A percentile compares a stretch with the other conserved stretches of the same genome.
phyloP scores from a whole-genome alignment of 768 basidiomycete genomes.

The Dendrothele bispora region DNA sequence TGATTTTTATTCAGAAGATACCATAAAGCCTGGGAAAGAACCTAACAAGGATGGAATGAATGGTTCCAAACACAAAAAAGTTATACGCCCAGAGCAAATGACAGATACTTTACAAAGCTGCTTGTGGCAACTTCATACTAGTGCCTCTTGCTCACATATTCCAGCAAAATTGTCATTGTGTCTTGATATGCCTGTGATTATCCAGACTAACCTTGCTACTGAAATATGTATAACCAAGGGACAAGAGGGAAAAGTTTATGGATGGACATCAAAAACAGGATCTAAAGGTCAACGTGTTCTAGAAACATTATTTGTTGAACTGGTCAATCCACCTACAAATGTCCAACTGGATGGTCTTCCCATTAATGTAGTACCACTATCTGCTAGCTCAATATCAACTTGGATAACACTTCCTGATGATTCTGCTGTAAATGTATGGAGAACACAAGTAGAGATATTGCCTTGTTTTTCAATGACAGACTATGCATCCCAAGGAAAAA shows the following conservation, averaged over 20 bases:
- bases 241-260: conserved; percentile 28
- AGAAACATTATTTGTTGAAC: conserved; percentile 28
- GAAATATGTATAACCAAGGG: conserved; percentile 34
- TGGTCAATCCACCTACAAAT: conserved; percentile 21
- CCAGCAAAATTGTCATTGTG: conserved; percentile 29
- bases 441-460: conserved; percentile 12
- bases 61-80: no score
- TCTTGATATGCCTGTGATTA: conserved; percentile 32
- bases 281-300: conserved; percentile 17
- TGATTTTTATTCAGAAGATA: conserved; percentile 29
- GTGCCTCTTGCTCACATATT: conserved; percentile 13
- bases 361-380: conserved; percentile 30
- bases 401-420: conserved; percentile 18
- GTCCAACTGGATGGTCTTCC: conserved; percentile 26
- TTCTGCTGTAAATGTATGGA: conserved; percentile 7
- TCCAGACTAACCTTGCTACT: conserved; percentile 28
- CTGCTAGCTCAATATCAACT: conserved; percentile 3
- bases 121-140: conserved; percentile 14
- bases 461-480: conserved; percentile 3
- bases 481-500: not conserved
- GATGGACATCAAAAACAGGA: conserved; percentile 23
- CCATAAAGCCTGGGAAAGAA: no score
- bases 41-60: no score
- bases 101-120: conserved; percentile 16
- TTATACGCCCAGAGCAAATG: no score